Evolutionary conservation across 805 yeast species (phyloP).

Genomic region (Saccharomycopsis schoenii): DNA sequence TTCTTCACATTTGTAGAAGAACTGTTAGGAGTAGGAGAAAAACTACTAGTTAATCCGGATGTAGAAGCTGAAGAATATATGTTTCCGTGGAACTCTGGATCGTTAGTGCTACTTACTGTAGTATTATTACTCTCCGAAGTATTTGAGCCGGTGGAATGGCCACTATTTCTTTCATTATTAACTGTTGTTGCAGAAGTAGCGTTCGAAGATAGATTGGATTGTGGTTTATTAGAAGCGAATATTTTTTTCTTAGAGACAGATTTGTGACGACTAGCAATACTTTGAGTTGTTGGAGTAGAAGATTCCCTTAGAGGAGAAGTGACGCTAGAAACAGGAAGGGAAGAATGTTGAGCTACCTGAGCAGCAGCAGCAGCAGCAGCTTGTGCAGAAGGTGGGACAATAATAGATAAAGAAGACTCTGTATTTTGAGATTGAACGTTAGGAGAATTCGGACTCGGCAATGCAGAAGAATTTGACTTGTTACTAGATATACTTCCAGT

Average conservation of each 20-base stretch:
- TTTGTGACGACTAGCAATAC: background rate
- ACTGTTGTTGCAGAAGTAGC: background rate
- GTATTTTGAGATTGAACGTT: background rate
- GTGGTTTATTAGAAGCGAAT: background rate
- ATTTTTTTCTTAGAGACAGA: background rate
- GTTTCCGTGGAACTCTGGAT: background rate
- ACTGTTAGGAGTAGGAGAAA: background rate
- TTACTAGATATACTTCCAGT: background rate
- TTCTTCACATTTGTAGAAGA: background rate
- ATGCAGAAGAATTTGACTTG: background rate
- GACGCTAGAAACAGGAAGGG: background rate
- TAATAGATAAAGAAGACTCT: background rate
- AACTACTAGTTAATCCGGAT: background rate
- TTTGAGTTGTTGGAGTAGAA: background rate
- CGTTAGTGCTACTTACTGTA: background rate
- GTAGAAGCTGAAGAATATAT: background rate
- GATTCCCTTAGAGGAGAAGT: background rate
- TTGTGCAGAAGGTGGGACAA: background rate
- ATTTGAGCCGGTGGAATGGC: background rate
- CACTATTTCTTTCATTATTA: background rate
- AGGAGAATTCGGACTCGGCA: background rate
- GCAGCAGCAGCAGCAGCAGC: constrained; percentile 2
- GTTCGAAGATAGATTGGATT: background rate
- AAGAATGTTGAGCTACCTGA: background rate
- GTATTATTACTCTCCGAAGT: background rate